Evolutionary conservation across 2,329 filamentous ascomycete species (phyloP).

Genomic region (Aspergillus costaricaensis): DNA sequence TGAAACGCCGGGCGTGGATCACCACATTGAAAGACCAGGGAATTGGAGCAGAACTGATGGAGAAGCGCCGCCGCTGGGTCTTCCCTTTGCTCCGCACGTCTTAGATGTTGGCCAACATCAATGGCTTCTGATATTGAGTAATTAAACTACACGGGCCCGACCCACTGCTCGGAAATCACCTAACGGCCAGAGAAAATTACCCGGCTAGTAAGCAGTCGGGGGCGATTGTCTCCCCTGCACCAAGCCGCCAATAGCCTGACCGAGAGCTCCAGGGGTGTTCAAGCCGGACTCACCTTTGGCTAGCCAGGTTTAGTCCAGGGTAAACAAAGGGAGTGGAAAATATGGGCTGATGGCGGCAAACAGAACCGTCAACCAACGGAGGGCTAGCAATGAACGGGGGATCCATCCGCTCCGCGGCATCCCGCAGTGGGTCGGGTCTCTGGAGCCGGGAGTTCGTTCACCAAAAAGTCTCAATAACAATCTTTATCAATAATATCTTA

Average conservation of each 20-base stretch:
- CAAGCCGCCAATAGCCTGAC: neutral
- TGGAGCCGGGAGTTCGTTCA: neutral
- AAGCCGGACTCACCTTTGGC: neutral
- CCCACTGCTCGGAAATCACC: neutral
- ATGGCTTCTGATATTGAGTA: conserved; percentile 1
- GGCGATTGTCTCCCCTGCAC: neutral
- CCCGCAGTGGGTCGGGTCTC: neutral
- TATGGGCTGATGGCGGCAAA: neutral
- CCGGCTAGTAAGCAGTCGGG: neutral
- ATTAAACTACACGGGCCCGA: conserved; percentile 7
- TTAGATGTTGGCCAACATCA: neutral
- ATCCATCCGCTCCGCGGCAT: neutral
- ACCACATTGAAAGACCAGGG: neutral
- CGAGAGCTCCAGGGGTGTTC: neutral
- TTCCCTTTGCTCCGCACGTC: neutral
- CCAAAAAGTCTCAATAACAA: neutral
- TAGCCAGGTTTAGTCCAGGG: neutral
- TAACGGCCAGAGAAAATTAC: neutral
- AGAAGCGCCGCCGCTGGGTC: neutral
- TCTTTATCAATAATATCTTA: neutral
- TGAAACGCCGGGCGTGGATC: conserved; percentile 30
- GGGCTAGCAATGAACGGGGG: neutral
- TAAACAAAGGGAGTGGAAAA: neutral
- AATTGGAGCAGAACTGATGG: neutral
- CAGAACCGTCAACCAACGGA: neutral